A percentile compares a stretch with the other conserved stretches of the same genome.
phyloP scores from a whole-genome alignment of 495 filamentous ascomycete genomes.

The Xeromyces bisporus region DNA sequence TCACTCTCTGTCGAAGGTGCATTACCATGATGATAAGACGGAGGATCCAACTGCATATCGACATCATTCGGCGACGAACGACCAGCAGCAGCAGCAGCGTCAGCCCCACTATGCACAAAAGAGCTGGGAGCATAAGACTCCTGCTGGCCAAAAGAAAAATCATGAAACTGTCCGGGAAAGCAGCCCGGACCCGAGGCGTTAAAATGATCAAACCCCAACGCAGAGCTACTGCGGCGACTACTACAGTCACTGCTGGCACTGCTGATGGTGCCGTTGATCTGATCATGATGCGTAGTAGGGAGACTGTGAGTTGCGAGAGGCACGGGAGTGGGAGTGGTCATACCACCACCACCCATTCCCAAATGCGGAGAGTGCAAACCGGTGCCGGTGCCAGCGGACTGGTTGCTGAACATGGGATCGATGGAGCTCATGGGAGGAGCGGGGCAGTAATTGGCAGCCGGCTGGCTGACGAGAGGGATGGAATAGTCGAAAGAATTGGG shows the following conservation, averaged over 20 bases:
- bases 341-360: too few species aligned
- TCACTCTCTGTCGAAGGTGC: slow-evolving; percentile 11
- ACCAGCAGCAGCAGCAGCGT: slow-evolving; percentile 61
- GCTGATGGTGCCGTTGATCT: slow-evolving; percentile 21
- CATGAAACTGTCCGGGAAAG: slow-evolving; percentile 51
- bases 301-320: slow-evolving; percentile 57
- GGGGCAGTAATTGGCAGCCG: slow-evolving; percentile 70
- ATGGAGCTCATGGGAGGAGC: slow-evolving; percentile 66
- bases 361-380: too few species aligned
- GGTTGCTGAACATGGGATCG: slow-evolving; percentile 63
- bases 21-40: slow-evolving; percentile 12
- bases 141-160: slow-evolving; percentile 52
- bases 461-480: slow-evolving; percentile 55
- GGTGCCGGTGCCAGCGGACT: slow-evolving; percentile 77
- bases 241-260: slow-evolving; percentile 1
- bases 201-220: slow-evolving; percentile 36
- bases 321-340: slow-evolving; percentile 75
- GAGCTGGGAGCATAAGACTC: slow-evolving; percentile 60
- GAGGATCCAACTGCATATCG: slow-evolving; percentile 20
- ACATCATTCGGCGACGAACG: slow-evolving; percentile 41
- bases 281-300: slow-evolving; percentile 24
- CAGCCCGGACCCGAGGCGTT: slow-evolving; percentile 47
- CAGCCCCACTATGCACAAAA: slow-evolving; percentile 63
- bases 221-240: neutral
- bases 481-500: slow-evolving; percentile 62